phyloP scores from a whole-genome alignment of 768 basidiomycete genomes.

The Chalciporus chontae region DNA sequence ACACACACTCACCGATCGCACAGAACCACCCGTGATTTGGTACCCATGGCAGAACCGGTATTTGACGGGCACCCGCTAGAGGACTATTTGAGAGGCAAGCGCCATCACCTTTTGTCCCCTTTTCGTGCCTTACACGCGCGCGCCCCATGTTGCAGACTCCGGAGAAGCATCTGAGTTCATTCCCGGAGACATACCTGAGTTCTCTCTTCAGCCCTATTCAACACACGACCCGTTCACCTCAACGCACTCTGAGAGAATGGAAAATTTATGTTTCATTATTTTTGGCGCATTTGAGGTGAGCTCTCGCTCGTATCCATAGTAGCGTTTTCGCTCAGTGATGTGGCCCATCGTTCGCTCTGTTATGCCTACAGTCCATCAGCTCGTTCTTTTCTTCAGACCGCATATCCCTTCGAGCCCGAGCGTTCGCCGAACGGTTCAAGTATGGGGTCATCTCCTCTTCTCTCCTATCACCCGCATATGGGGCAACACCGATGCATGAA shows the following conservation, averaged over 20 bases:
- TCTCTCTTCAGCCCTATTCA: slow-evolving; percentile 22
- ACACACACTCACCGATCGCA: slow-evolving; percentile 11
- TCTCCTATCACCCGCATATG: slow-evolving; percentile 57
- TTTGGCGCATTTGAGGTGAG: slow-evolving; percentile 37
- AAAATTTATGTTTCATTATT: slow-evolving; percentile 25
- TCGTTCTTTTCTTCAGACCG: slow-evolving; percentile 35
- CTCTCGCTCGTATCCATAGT: slow-evolving; percentile 11
- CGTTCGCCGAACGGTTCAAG: slow-evolving; percentile 78
- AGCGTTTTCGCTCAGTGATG: slow-evolving; percentile 12
- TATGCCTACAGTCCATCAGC: slow-evolving; percentile 34
- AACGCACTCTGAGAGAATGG: slow-evolving; percentile 24
- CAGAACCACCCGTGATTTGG: slow-evolving; percentile 3
- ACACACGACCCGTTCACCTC: slow-evolving; percentile 4
- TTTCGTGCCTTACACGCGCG: slow-evolving; percentile 14
- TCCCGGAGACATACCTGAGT: slow-evolving; percentile 49
- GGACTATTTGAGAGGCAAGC: slow-evolving; percentile 64
- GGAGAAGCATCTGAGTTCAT: slow-evolving; percentile 56
- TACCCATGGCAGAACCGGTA: slow-evolving; percentile 68
- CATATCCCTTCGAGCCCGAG: slow-evolving; percentile 36
- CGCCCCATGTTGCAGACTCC: slow-evolving; percentile 41
- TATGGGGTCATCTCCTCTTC: slow-evolving; percentile 81
- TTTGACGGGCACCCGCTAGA: slow-evolving; percentile 77
- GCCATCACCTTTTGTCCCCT: not conserved
- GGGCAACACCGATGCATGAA: slow-evolving; percentile 35
- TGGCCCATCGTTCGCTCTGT: not conserved